Evolutionary conservation across 371 early-diverging fungal genomes (phyloP).

Genomic region (Mucor lusitanicus): DNA sequence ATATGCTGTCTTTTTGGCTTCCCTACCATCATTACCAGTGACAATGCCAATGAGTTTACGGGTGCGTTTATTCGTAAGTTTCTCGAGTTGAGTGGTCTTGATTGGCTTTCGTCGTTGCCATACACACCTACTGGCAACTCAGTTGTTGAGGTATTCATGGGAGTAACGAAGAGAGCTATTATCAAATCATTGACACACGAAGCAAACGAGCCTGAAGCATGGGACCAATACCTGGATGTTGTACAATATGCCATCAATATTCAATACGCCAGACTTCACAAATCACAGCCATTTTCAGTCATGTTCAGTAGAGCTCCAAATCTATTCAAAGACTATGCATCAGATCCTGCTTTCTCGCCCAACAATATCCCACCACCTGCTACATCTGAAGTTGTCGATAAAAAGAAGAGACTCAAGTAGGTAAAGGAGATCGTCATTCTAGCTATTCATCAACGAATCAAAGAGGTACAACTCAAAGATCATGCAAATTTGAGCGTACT

Average conservation of each 20-base stretch:
- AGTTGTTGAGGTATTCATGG: not conserved
- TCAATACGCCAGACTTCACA: constrained; percentile 2
- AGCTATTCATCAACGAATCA: not conserved
- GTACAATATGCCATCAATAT: constrained; percentile 6
- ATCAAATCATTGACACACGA: not conserved
- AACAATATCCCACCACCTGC: too few relatives aligned
- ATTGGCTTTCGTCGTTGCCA: not conserved
- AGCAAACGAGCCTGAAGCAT: not conserved
- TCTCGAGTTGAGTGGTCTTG: constrained; percentile 2
- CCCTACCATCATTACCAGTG: not conserved
- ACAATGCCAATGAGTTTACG: not conserved
- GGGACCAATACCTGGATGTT: constrained; percentile 3
- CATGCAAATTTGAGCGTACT: not conserved
- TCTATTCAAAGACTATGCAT: constrained; percentile 4
- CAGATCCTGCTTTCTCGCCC: not conserved
- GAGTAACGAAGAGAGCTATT: not conserved
- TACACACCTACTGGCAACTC: constrained; percentile 3
- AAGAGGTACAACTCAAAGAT: not conserved
- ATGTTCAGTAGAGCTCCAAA: constrained; percentile 16
- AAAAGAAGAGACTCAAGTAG: not conserved
- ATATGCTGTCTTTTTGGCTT: constrained; percentile 11
- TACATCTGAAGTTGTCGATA: not conserved
- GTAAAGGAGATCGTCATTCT: constrained; percentile 4
- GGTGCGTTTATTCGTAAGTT: constrained; percentile 1
- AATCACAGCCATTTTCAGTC: constrained; percentile 1